Conservation (phyloP, 176 grass and related monocot species). For the Alloteropsis semialata region DNA sequence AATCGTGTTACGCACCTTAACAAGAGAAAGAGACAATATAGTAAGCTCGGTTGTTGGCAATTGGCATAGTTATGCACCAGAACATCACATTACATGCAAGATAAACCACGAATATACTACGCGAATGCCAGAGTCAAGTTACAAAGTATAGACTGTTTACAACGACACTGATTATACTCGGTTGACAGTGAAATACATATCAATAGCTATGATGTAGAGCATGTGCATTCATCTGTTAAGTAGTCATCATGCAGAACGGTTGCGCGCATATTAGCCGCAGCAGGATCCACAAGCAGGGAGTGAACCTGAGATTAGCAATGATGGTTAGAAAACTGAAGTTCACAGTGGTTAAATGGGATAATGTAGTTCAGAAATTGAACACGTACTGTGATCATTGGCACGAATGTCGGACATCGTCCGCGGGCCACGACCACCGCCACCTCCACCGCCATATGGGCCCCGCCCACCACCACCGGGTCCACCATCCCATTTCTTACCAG, state of each 20-base stretch:
- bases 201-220: background rate
- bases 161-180: background rate
- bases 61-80: background rate
- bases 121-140: background rate
- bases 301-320: constrained; percentile 59
- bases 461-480: constrained; percentile 79
- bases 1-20: background rate
- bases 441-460: constrained; percentile 84
- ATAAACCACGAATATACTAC: background rate
- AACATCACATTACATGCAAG: background rate
- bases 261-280: constrained; percentile 56
- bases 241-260: background rate
- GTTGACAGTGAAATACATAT: background rate
- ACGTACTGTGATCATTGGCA: constrained; percentile 82
- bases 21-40: background rate
- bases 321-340: constrained; percentile 5
- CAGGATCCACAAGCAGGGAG: constrained; percentile 97
- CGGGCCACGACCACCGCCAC: constrained; percentile 49
- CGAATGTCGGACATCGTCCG: constrained; percentile 68
- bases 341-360: background rate
- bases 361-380: background rate
- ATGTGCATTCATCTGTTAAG: constrained; percentile 4
- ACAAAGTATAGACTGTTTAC: constrained; percentile 6
- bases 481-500: constrained; percentile 96
- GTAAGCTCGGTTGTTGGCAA: background rate